Evolutionary conservation across 495 filamentous ascomycete genomes (phyloP), one percentile per base, ranked within the genome.

Genomic region (Neurospora sp.): DNA sequence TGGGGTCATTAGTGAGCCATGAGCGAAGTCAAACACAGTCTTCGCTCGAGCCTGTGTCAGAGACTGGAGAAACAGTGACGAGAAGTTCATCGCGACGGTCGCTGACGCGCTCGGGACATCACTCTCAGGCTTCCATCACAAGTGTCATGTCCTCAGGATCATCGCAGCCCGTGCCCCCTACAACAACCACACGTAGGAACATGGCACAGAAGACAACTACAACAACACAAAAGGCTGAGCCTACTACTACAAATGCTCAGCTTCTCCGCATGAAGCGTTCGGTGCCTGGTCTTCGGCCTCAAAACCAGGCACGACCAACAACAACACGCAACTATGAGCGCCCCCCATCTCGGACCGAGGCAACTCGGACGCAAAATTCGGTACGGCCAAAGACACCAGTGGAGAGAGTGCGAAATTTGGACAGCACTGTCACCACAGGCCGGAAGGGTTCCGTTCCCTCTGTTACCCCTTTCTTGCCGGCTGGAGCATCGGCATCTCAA

Each of bases 11-110:
- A 77, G 85, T 85, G 73, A 88, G 90, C 79, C 87, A 88, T 73
- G 88, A 88, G 72, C 84, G 88, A 66, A 86, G 89, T 42, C 89
- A 92, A 62, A 85, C 87, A 12, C 88, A 88, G 77, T 91, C 93
- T n/a, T 91, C 89, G 3, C 86, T 99, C 11, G 96, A 97, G 75
- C 94, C 95, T 39, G 94, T 98, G 2, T 97, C 93, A 46, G 96
- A 98, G 82, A 92, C 90, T 72, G 95, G 94, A 72, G 93, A 90
- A 37, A 89, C 92, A 39, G 86, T 92, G 74, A 84, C 84, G 54
- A 62, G 54, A 12, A 62, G 27, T 5, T 23, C 83, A 83, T 66
- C 82, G 44, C 82, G 88, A 39, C 85, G 90, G 74, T 86, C 91
- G 39, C 87, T 89, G 72, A 92, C 91, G 7, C 88, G 90, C 71